Conservation (phyloP, 352 stramenopile genomes). For the Phytophthora vignae region DNA sequence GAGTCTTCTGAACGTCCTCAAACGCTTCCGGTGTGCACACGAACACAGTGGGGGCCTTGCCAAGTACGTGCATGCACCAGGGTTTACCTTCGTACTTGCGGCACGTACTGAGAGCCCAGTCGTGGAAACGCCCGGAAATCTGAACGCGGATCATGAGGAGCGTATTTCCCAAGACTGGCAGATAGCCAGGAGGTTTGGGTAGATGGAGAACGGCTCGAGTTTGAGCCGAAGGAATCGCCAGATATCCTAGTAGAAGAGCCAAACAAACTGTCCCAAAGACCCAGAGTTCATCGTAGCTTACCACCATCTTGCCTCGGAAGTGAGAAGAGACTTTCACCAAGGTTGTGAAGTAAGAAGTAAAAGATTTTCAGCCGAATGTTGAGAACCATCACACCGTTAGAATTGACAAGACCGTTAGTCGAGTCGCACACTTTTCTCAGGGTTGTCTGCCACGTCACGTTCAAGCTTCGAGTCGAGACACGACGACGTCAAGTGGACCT, state of each 20-base stretch:
- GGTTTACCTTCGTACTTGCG: constrained; percentile 29
- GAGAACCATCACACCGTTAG: neutral
- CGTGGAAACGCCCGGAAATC: constrained; percentile 50
- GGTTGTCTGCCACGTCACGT: neutral
- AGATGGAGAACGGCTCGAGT: constrained; percentile 34
- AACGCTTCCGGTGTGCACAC: constrained; percentile 19
- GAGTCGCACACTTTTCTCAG: neutral
- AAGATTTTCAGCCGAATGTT: neutral
- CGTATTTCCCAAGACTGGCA: constrained; percentile 62
- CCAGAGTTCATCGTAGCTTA: constrained; percentile 7
- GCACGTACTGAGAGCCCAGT: constrained; percentile 50
- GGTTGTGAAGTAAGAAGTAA: neutral
- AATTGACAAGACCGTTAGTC: neutral
- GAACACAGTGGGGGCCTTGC: constrained; percentile 36
- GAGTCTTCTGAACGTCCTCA: constrained; percentile 51
- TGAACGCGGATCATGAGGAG: constrained; percentile 53
- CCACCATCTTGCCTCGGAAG: neutral
- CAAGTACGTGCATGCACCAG: constrained; percentile 59
- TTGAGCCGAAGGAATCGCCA: constrained; percentile 31
- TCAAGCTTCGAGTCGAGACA: constrained; percentile 20
- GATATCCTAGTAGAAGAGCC: constrained; percentile 34
- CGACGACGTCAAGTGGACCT: constrained; percentile 37
- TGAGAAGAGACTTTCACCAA: neutral
- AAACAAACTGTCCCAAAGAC: constrained; percentile 10
- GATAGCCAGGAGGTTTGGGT: constrained; percentile 49